phyloP scores from a whole-genome alignment of 2,329 filamentous ascomycete genomes.

The Penicillium sp. region DNA sequence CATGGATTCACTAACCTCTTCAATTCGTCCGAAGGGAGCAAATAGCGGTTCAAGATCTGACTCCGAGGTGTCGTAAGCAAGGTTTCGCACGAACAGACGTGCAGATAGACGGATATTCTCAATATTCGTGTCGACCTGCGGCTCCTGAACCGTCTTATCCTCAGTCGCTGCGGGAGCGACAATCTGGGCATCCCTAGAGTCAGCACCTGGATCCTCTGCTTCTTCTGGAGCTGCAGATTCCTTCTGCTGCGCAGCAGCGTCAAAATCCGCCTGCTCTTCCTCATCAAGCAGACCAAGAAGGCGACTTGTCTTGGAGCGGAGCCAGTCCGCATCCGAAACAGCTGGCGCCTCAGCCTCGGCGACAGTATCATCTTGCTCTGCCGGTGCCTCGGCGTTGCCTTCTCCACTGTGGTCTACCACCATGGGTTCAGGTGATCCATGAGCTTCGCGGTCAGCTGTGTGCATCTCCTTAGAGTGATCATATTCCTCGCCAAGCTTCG shows the following conservation, averaged over 20 bases:
- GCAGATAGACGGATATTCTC: conserved; percentile 62
- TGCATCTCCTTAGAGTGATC: no score
- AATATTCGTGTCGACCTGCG: conserved; percentile 40
- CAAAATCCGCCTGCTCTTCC: conserved; percentile 39
- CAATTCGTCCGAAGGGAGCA: conserved; percentile 58
- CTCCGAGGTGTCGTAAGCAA: conserved; percentile 70
- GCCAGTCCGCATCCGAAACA: conserved; percentile 75
- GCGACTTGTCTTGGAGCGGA: conserved; percentile 78
- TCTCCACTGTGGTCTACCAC: conserved; percentile 19
- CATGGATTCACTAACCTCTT: conserved; percentile 76
- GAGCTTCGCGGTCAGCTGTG: no score
- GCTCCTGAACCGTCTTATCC: no score
- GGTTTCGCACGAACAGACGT: conserved; percentile 78
- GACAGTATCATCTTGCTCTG: conserved; percentile 14
- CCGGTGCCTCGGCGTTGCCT: conserved; percentile 12
- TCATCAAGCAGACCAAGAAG: conserved; percentile 76
- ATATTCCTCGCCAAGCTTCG: conserved; percentile 3
- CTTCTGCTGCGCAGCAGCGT: conserved; percentile 17
- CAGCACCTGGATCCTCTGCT: no score
- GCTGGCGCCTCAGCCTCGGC: conserved; percentile 25
- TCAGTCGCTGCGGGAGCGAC: no score
- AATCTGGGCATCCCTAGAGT: no score
- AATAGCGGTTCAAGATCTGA: conserved; percentile 69
- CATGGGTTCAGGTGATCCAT: conserved; percentile 23
- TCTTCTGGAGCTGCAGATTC: no score